Evolutionary conservation across 768 basidiomycete species (phyloP).

Genomic region (Auriscalpium vulgare): DNA sequence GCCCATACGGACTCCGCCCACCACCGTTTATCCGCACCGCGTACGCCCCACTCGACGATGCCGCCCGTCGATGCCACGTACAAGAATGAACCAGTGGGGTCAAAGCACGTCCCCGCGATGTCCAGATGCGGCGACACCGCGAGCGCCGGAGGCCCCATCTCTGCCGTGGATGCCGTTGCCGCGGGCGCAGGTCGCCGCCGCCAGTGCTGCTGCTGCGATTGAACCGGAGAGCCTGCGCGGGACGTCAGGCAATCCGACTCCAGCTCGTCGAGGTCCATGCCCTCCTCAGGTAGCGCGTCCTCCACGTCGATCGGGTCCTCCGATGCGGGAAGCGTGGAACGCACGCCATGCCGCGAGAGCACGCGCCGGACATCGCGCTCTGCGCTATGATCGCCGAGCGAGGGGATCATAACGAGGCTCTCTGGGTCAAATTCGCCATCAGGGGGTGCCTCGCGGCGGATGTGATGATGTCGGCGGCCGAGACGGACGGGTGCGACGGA

Average conservation of each 20-base stretch:
- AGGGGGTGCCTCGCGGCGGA: neutral
- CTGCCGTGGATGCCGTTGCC: conserved; percentile 2
- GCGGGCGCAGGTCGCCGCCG: conserved; percentile 5
- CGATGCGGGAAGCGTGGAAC: conserved; percentile 20
- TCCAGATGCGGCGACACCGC: conserved; percentile 33
- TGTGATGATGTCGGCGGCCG: neutral
- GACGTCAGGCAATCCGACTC: conserved; percentile 49
- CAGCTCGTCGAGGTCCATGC: conserved; percentile 28
- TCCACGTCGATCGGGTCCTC: conserved; percentile 6
- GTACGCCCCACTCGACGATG: conserved; percentile 71
- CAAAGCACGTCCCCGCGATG: conserved; percentile 68
- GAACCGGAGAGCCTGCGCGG: conserved; percentile 36
- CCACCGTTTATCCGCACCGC: conserved; percentile 67
- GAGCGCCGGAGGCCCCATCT: neutral
- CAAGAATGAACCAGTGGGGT: conserved; percentile 56
- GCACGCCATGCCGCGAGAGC: conserved; percentile 41
- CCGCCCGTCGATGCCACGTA: conserved; percentile 61
- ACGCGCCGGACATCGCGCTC: conserved; percentile 53
- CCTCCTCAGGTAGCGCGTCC: conserved; percentile 14
- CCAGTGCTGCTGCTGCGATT: conserved; percentile 36
- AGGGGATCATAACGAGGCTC: conserved; percentile 42
- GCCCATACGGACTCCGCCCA: conserved; percentile 47
- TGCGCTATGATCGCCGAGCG: conserved; percentile 43
- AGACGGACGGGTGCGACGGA: conserved; percentile 10
- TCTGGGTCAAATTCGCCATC: conserved; percentile 9